Base-by-base conservation (phyloP, 139 green algal species). In the Edaphochlamys debaryana region DNA sequence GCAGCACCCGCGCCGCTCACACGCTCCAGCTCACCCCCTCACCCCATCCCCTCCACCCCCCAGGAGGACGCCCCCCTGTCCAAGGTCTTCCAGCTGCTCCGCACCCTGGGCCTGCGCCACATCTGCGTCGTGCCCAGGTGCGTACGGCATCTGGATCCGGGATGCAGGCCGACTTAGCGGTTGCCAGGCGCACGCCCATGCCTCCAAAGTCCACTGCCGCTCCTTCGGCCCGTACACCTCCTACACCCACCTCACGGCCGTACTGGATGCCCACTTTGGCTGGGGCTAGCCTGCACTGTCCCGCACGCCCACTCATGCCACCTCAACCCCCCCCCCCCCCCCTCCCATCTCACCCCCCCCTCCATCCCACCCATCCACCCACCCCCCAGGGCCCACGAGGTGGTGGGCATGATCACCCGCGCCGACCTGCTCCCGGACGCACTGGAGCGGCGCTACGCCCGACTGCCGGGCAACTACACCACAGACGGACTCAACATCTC, bases 51-150 rank as follows among this genome's bases (percentile, higher is more conserved):
- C 58, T 37, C 29, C 58, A 41, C 73, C 69, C n/a, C n/a, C 34
- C 79, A 91, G 84, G 87, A 91, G 73, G 90, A 92, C 68, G 77
- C 86, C 3, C 90, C 83, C 32, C 87, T 97, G 36, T 83, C 77
- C 32, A 91, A 96, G 29, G 91, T 94, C 25, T 97, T 97, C 87
- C 85, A 89, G 54, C 88, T 97, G 75, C 96, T 98, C 81, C 83
- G 94, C 29, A 94, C 91, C 9, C 91, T 98, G 85, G 94, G 95
- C 32, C 90, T 98, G 72, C 87, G 94, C 8, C 93, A 98, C 87
- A 73, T 98, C 48, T 94, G 92, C 36, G 91, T 94, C n/a, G 85
- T 94, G 7, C 86, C 82, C 45, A 78, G 67, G 92, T 97, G 58
- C 86, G 84, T 13, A 22, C 11, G 13, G 45, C 11, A 54, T 9